Conservation (phyloP, 176 grass and related monocot genomes). For the Oryza longistaminata region DNA sequence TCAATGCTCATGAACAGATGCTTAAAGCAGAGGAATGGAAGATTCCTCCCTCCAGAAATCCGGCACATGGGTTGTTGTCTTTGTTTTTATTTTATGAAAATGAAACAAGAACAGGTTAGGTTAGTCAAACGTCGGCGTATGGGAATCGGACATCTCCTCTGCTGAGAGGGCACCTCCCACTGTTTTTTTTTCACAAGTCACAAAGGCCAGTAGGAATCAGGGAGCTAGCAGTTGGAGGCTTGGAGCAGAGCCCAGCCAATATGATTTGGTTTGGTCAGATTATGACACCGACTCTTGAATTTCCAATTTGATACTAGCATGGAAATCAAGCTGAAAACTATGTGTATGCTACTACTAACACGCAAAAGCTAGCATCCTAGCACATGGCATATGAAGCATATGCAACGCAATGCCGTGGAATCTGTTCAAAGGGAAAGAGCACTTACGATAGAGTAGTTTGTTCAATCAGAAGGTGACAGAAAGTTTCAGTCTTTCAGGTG, state of each 20-base stretch:
- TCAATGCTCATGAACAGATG: conserved; percentile 20
- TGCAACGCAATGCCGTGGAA: not conserved
- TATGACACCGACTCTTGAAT: not conserved
- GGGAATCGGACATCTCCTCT: conserved; percentile 17
- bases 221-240: not conserved
- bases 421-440: not conserved
- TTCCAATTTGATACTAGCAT: not conserved
- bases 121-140: conserved; percentile 36
- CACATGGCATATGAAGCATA: not conserved
- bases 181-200: not conserved
- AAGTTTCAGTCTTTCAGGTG: not conserved
- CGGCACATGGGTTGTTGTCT: conserved; percentile 34
- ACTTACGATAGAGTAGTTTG: not conserved
- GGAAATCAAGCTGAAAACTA: conserved; percentile 15
- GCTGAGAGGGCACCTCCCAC: conserved; percentile 18
- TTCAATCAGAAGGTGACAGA: not conserved
- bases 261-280: not conserved
- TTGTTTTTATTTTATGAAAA: not conserved
- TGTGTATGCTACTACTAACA: not conserved
- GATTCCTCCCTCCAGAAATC: conserved; percentile 29
- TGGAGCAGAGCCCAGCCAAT: not conserved
- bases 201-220: not conserved
- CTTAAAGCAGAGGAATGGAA: conserved; percentile 26
- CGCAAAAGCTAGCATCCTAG: not conserved
- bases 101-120: not conserved